phyloP scores from a whole-genome alignment of 805 yeast genomes.

The Cyberlindnera veronae region DNA sequence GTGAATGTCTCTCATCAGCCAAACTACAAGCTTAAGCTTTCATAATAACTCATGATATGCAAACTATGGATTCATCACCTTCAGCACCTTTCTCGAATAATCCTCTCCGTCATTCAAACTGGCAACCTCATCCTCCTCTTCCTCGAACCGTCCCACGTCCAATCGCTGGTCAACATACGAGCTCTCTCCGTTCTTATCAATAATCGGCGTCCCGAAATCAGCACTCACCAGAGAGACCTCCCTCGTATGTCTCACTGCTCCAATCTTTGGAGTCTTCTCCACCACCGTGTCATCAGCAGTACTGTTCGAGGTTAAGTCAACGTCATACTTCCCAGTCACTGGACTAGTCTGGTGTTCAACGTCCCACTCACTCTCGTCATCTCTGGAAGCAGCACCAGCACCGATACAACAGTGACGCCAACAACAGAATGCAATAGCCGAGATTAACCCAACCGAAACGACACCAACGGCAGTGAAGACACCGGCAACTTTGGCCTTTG shows the following conservation, averaged over 20 bases:
- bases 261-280: conserved; percentile 3
- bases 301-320: conserved; percentile 3
- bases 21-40: too few species aligned
- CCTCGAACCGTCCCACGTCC: conserved; percentile 50
- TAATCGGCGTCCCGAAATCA: conserved; percentile 18
- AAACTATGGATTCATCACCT: conserved; percentile 42
- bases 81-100: conserved; percentile 51
- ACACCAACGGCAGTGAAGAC: conserved; percentile 74
- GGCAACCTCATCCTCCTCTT: conserved; percentile 37
- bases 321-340: conserved; percentile 4
- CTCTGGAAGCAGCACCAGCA: background rate
- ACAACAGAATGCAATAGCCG: conserved; percentile 41
- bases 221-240: conserved; percentile 10
- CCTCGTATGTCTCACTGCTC: conserved; percentile 2
- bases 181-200: conserved; percentile 17
- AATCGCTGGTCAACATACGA: conserved; percentile 52
- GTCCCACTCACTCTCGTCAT: conserved; percentile 18
- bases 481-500: conserved; percentile 76
- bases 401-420: conserved; percentile 20
- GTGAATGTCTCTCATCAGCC: too few species aligned
- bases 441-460: conserved; percentile 44
- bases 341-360: conserved; percentile 4
- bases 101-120: conserved; percentile 55
- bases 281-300: conserved; percentile 12
- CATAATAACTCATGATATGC: too few species aligned